Percentiles rank a stretch among this genome's conserved stretches.
Conservation (phyloP, 2,329 filamentous ascomycete genomes). For the Colletotrichum orchidophilum region DNA sequence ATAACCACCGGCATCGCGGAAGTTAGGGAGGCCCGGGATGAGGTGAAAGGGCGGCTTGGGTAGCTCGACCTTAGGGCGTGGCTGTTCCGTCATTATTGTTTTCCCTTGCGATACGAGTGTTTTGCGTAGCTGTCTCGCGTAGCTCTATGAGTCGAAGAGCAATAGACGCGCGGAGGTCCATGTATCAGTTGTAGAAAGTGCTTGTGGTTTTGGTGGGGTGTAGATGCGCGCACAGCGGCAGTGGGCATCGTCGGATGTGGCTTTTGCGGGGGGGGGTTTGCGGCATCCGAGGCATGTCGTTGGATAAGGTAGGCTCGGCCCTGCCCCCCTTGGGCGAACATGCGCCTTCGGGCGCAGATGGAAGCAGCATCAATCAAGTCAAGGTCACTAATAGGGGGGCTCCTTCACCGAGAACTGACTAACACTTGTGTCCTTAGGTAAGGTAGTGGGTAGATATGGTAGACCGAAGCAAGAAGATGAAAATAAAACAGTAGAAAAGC, state of each 20-base stretch:
- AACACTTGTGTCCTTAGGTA: neutral
- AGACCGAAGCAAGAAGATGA: neutral
- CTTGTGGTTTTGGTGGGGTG: neutral
- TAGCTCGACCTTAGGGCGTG: neutral
- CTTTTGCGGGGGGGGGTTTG: neutral
- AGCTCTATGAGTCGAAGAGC: neutral
- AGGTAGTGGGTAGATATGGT: neutral
- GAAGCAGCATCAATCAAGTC: neutral
- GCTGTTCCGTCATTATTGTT: neutral
- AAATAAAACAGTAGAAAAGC: neutral
- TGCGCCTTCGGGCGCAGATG: neutral
- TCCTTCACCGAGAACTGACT: neutral
- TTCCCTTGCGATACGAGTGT: neutral
- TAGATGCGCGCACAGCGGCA: neutral
- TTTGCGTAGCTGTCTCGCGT: neutral
- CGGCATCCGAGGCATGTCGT: neutral
- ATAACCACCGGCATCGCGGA: conserved; percentile 74
- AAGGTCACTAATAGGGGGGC: neutral
- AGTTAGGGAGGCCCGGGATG: conserved; percentile 71
- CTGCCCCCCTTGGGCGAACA: neutral
- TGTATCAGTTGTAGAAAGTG: neutral
- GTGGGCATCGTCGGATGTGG: neutral
- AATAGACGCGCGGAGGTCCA: neutral
- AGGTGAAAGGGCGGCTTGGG: conserved; percentile 56
- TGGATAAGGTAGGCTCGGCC: neutral